phyloP scores from a whole-genome alignment of 2,329 filamentous ascomycete species.

The Cladosporium austrohemisphaericum region DNA sequence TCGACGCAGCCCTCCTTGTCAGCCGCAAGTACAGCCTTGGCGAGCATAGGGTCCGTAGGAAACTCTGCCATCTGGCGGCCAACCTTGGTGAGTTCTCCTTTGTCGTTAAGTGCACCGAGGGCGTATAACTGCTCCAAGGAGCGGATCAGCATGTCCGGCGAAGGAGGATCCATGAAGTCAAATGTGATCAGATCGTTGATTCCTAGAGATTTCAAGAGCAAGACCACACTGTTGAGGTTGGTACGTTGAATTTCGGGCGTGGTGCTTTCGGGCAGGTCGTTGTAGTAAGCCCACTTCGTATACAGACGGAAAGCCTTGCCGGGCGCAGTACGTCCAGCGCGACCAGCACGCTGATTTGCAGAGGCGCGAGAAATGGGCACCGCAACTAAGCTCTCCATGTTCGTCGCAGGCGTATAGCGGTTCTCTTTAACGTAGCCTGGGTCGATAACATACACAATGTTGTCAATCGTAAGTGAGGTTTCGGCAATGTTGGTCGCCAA shows the following conservation, averaged over 20 bases:
- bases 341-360: constrained; percentile 86
- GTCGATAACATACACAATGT: constrained; percentile 94
- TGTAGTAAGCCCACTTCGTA: constrained; percentile 82
- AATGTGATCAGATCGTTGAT: constrained; percentile 92
- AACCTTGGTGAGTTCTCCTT: constrained; percentile 82
- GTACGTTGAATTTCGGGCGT: constrained; percentile 91
- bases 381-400: constrained; percentile 87
- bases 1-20: constrained; percentile 90
- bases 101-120: constrained; percentile 81
- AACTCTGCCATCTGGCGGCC: constrained; percentile 95
- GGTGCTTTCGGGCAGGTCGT: constrained; percentile 88
- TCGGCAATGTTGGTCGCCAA: constrained; percentile 96
- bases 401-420: constrained; percentile 82
- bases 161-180: constrained; percentile 92
- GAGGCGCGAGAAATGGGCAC: constrained; percentile 88
- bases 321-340: constrained; percentile 85
- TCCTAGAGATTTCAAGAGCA: constrained; percentile 82
- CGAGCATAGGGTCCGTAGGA: constrained; percentile 85
- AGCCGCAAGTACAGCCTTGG: constrained; percentile 81
- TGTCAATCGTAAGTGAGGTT: constrained; percentile 91
- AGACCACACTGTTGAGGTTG: constrained; percentile 77
- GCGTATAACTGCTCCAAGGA: constrained; percentile 89
- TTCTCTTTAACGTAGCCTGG: constrained; percentile 95
- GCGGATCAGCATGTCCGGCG: constrained; percentile 82
- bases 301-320: constrained; percentile 93